Conservation (phyloP, 163 green algal genomes). For the Chlamydomonas reinhardtii region DNA sequence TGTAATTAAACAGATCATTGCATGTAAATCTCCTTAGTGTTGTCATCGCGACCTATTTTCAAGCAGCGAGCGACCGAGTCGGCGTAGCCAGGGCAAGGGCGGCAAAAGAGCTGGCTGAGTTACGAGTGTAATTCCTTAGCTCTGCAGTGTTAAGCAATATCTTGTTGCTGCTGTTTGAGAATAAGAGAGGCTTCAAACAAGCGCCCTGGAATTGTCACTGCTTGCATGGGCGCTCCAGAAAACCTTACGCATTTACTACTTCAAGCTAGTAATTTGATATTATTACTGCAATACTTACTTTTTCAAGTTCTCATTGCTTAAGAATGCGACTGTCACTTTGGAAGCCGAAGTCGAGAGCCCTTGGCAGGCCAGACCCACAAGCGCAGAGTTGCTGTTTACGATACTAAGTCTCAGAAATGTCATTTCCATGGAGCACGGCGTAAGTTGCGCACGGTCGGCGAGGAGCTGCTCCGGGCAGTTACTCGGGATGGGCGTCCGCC, state of each 20-base stretch:
- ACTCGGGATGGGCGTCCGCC: neutral
- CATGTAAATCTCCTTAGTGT: slow-evolving; percentile 92
- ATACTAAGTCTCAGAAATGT: neutral
- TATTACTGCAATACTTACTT: no score
- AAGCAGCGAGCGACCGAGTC: neutral
- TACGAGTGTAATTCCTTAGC: no score
- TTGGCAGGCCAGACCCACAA: no score
- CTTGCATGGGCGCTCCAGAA: neutral
- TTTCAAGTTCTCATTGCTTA: no score
- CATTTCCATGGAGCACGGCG: neutral
- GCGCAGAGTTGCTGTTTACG: neutral
- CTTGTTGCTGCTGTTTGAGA: neutral
- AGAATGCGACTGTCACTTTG: no score
- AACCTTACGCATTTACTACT: no score
- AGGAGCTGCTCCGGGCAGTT: neutral
- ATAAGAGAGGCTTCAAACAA: no score
- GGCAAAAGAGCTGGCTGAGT: no score
- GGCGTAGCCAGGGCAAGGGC: neutral
- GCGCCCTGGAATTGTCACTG: neutral
- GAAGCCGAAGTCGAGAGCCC: no score
- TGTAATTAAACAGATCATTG: slow-evolving; percentile 97
- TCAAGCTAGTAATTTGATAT: no score
- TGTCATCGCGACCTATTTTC: slow-evolving; percentile 79
- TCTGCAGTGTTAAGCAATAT: no score
- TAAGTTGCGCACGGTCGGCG: neutral